Conservation (phyloP, 768 basidiomycete genomes). For the Boletus tomentosulus region DNA sequence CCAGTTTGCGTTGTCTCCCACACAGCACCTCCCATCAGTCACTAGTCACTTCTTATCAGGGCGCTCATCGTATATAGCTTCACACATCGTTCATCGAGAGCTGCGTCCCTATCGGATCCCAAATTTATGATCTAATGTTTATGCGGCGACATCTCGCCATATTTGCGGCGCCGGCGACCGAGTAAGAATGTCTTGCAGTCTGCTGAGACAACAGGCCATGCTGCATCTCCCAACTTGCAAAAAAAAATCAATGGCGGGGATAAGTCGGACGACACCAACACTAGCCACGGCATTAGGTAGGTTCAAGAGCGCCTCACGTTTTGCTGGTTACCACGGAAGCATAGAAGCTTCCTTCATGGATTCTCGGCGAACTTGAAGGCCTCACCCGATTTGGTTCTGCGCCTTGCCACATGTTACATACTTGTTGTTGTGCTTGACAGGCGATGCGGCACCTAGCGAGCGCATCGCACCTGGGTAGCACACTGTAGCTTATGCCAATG, state of each 20-base stretch:
- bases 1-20: constrained; percentile 23
- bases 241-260: constrained; percentile 8
- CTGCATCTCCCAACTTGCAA: background rate
- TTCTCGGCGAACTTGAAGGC: constrained; percentile 17
- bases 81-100: constrained; percentile 28
- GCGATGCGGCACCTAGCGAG: constrained; percentile 7
- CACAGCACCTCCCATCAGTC: constrained; percentile 44
- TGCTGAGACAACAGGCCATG: background rate
- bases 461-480: constrained; percentile 6
- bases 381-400: constrained; percentile 9
- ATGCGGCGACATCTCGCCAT: background rate
- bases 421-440: constrained; percentile 8
- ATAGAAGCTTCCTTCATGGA: constrained; percentile 30
- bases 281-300: constrained; percentile 22
- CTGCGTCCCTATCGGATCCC: constrained; percentile 30
- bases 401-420: background rate
- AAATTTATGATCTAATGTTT: constrained; percentile 21
- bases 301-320: constrained; percentile 21
- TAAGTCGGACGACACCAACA: constrained; percentile 16
- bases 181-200: background rate
- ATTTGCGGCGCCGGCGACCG: background rate
- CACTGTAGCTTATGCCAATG: background rate
- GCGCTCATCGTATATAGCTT: constrained; percentile 35
- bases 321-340: constrained; percentile 30
- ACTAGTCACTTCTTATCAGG: constrained; percentile 50